Evolutionary conservation across 1,139 yeast genomes (phyloP), one percentile per base, ranked within the genome.

Genomic region (Suhomyces ambrosiae): DNA sequence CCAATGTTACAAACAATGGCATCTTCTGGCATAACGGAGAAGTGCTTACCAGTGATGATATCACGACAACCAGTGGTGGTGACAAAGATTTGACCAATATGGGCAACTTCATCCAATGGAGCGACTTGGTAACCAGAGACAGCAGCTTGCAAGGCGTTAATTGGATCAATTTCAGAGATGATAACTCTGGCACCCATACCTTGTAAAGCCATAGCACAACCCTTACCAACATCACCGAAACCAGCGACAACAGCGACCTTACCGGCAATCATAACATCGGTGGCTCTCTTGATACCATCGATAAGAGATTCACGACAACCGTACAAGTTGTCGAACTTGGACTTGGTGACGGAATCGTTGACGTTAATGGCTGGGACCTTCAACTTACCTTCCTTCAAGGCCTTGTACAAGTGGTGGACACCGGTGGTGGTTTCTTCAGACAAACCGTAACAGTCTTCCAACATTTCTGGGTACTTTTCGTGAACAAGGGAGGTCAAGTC

Each of bases 391-490:
- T 92, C 96, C 74, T 78, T 87, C 66, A 92, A 71, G 95, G 90
- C 86, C 80, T 85, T 86, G 90, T 92, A 92, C 65, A 92, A 81
- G 77, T 92, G 96, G 81, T 94, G 98, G 61, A 92, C 98, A 85
- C 99, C 99, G 53, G 99, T 92, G 69, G 99, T 92, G 74, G 99
- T 92, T 80, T 92, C 99, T 81, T 92, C 99, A 54, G 96, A 86
- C 54, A 92, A 73, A 76, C 99, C 99, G 77, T 55, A 90, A 79
- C 98, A 92, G 70, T 71, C 96, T 50, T 84, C 80, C 73, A 92
- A 82, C 92, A 88, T 85, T 74, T 92, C 97, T 63, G 98, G 98
- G 87, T 90, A 83, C 74, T 92, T 89, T 69, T 88, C 92, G 78
- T 94, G 98, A 50, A 94, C 98, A 53, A 92, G 81, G 50, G 96